phyloP scores from a whole-genome alignment of 2,329 filamentous ascomycete genomes.

The Hypoxylon rubiginosum region DNA sequence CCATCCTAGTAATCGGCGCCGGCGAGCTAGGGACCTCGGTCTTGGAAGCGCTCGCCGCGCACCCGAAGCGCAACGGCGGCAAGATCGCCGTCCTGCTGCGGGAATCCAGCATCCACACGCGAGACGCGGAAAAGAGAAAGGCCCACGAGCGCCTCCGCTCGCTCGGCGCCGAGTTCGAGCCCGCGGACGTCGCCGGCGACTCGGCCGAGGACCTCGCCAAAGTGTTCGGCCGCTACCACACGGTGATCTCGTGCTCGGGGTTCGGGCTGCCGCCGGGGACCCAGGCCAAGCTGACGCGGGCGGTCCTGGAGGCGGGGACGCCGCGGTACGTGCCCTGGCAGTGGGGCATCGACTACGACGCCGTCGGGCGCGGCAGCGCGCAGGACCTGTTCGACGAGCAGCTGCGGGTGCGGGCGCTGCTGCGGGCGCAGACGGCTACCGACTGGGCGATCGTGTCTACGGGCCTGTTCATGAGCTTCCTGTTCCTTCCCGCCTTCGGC shows the following conservation, averaged over 20 bases:
- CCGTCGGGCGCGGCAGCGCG: constrained; percentile 68
- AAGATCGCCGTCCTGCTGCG: constrained; percentile 68
- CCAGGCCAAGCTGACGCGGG: constrained; percentile 69
- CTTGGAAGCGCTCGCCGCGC: constrained; percentile 62
- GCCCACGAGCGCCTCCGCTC: constrained; percentile 53
- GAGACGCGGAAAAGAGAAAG: constrained; percentile 54
- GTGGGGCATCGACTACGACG: constrained; percentile 79
- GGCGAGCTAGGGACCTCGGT: constrained; percentile 74
- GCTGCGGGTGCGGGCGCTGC: constrained; percentile 66
- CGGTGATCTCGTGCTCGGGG: constrained; percentile 72
- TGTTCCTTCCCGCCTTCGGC: constrained; percentile 74
- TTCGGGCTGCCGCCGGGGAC: constrained; percentile 68
- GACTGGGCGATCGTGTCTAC: constrained; percentile 77
- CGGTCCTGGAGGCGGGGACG: constrained; percentile 65
- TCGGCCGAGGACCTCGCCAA: constrained; percentile 55
- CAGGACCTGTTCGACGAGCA: constrained; percentile 79
- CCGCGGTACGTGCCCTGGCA: constrained; percentile 77
- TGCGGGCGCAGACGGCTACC: constrained; percentile 62
- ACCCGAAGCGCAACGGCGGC: constrained; percentile 57
- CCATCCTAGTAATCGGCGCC: constrained; percentile 73
- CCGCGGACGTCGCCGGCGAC: constrained; percentile 57
- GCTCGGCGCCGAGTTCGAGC: constrained; percentile 58
- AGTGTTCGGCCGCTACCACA: constrained; percentile 62
- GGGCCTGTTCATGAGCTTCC: constrained; percentile 78
- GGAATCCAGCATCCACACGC: constrained; percentile 58